Evolutionary conservation across 768 basidiomycete genomes (phyloP), one percentile per base, ranked within the genome.

Genomic region (Boletus rufocinnamomeus): DNA sequence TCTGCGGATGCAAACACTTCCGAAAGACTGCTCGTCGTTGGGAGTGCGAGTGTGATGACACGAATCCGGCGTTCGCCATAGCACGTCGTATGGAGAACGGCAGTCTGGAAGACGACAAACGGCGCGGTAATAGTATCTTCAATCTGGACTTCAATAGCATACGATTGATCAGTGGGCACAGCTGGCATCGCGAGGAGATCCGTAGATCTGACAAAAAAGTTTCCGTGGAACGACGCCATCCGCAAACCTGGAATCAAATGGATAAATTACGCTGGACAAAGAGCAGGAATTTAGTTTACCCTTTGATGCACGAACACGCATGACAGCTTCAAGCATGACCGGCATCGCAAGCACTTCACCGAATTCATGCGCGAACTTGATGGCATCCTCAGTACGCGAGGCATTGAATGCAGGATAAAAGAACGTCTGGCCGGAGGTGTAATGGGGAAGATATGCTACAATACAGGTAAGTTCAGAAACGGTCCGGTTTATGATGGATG

Each of bases 321-420:
- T 98, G 54, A 99, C 93, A 23, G 93, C 95, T 74, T 99, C 97
- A 63, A 98, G 78, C 82, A 94, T 95, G 66, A 98, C 92, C 6
- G 95, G 93, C 81, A 88, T 92, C 11, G 95, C 91, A 55, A 99
- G 72, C 5, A 97, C 91, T 66, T 91, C 87, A 23, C 95, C 94
- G 67, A 98, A 95, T 70, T 98, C 97, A 63, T 96, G 95, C 1
- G 96, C 95, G 68, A 99, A 98, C 75, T 98, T 98, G 76, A 97
- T 81, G 4, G 97, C 97, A 69, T 99, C 97, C 72, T 99, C 97
- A 4, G 93, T 84, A 44, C 94, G 84, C 2, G 85, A 84, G 13
- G 97, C 97, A 68, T 95, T 98, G 82, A 99, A 99, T 4, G 94
- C 94, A 41, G 96, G 97, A 73, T 98, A 99, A 72, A 95, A 95